These are phyloP conservation scores for Pseudogymnoascus pannorum DNA, from an alignment of 2,329 filamentous ascomycete genomes.

Conservation along the genomic window DNA sequence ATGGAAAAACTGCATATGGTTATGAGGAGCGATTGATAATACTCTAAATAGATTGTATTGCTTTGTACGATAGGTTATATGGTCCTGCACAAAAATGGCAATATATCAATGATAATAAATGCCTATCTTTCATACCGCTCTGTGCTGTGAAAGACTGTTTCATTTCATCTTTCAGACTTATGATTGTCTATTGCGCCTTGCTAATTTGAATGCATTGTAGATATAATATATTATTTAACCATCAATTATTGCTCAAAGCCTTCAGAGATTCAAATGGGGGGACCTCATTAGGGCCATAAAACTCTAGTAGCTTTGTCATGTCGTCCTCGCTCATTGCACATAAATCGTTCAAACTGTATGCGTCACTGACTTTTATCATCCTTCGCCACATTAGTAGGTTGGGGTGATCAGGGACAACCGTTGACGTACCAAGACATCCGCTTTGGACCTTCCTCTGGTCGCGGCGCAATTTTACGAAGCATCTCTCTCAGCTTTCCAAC, in stretches of 20 bases:
- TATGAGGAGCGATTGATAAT: slow-evolving; percentile 6
- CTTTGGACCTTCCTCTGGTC: slow-evolving; percentile 67
- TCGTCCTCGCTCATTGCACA: slow-evolving; percentile 74
- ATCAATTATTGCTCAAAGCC: slow-evolving; percentile 37
- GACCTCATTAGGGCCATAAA: slow-evolving; percentile 54
- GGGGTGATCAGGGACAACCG: neutral
- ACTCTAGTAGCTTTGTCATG: slow-evolving; percentile 75
- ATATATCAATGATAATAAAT: slow-evolving; percentile 7
- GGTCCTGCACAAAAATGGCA: slow-evolving; percentile 5
- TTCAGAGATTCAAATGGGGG: slow-evolving; percentile 49
- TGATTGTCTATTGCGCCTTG: neutral
- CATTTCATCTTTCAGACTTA: slow-evolving; percentile 20
- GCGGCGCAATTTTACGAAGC: slow-evolving; percentile 69
- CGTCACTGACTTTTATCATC: slow-evolving; percentile 89
- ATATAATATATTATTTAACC: neutral
- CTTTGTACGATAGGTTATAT: slow-evolving; percentile 6
- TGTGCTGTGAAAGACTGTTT: neutral
- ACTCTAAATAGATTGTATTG: slow-evolving; percentile 4
- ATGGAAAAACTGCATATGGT: slow-evolving; percentile 1
- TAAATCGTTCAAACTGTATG: slow-evolving; percentile 77
- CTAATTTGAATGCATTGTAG: neutral
- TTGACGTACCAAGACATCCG: slow-evolving; percentile 74
- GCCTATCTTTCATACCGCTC: neutral
- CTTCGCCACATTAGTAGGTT: slow-evolving; percentile 38
- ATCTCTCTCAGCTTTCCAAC: slow-evolving; percentile 75